Percentiles rank a stretch among this genome's conserved stretches.
These are phyloP conservation scores for Coniochaeta pulveracea DNA, from an alignment of 2,329 filamentous ascomycete genomes.

Conservation along the genomic window DNA sequence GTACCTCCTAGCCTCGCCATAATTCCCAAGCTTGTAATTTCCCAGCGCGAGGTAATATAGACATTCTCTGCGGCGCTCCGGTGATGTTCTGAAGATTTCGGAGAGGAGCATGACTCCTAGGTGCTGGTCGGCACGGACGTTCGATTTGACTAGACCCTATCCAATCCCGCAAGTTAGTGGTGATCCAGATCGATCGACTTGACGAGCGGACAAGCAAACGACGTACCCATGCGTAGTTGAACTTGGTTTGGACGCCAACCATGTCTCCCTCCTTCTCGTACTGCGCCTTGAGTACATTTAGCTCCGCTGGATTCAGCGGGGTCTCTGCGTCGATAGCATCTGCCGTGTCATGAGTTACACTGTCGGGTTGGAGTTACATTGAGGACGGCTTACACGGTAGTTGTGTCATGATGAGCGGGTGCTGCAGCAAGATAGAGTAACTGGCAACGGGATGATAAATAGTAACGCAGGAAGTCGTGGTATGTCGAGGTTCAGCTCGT, in stretches of 20 bases:
- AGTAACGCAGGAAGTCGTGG: no score
- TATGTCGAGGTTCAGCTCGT: no score
- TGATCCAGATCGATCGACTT: constrained; percentile 4
- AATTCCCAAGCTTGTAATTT: constrained; percentile 98
- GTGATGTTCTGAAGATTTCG: constrained; percentile 90
- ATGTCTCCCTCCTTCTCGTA: constrained; percentile 97
- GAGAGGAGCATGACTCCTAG: constrained; percentile 86
- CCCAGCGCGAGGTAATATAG: constrained; percentile 96
- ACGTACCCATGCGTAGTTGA: constrained; percentile 96
- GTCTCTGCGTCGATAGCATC: constrained; percentile 97
- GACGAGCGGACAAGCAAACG: constrained; percentile 4
- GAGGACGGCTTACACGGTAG: constrained; percentile 14
- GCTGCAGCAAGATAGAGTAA: no score
- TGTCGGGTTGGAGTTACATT: no score
- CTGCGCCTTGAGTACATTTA: constrained; percentile 83
- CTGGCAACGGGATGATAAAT: no score
- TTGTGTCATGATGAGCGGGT: constrained; percentile 15
- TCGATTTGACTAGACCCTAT: constrained; percentile 91
- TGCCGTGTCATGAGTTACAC: constrained; percentile 23
- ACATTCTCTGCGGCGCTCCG: constrained; percentile 90
- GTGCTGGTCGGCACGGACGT: constrained; percentile 75
- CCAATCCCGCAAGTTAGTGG: neutral
- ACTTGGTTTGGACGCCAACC: constrained; percentile 95
- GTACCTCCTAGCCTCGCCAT: constrained; percentile 85
- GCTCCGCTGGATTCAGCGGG: constrained; percentile 85